Percentiles rank a stretch among this genome's conserved stretches.
Evolutionary conservation across 208 protist genomes (phyloP).

Genomic region (Spongospora subterranea): DNA sequence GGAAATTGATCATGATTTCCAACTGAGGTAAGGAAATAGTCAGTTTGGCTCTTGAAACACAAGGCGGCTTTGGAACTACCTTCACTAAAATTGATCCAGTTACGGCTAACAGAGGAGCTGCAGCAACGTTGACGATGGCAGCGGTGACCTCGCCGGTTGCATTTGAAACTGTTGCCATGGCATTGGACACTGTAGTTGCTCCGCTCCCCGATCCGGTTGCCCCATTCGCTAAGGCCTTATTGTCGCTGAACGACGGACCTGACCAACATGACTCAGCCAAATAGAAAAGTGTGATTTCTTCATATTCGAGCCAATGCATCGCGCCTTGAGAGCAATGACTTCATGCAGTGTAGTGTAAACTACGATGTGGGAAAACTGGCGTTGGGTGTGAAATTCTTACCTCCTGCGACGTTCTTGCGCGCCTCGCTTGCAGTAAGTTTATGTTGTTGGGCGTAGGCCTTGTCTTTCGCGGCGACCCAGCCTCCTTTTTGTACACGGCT

Average conservation of each 20-base stretch:
- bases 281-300: too few relatives aligned
- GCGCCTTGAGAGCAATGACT: too few relatives aligned
- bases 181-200: not conserved
- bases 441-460: conserved; percentile 20
- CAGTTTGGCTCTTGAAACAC: not conserved
- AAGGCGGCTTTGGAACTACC: not conserved
- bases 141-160: not conserved
- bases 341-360: too few relatives aligned
- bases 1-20: conserved; percentile 50
- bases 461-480: conserved; percentile 6
- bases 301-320: too few relatives aligned
- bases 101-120: not conserved
- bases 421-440: conserved; percentile 16
- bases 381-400: too few relatives aligned
- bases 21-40: not conserved
- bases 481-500: conserved; percentile 23
- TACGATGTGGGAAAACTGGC: too few relatives aligned
- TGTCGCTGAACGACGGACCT: not conserved
- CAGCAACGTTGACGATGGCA: not conserved
- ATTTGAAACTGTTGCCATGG: not conserved
- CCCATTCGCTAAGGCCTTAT: not conserved
- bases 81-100: not conserved
- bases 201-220: not conserved
- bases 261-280: not conserved
- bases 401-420: not conserved